These are phyloP conservation scores for Marsdenia floribunda DNA, from an alignment of 257 asterid species.

Conservation along the genomic window DNA sequence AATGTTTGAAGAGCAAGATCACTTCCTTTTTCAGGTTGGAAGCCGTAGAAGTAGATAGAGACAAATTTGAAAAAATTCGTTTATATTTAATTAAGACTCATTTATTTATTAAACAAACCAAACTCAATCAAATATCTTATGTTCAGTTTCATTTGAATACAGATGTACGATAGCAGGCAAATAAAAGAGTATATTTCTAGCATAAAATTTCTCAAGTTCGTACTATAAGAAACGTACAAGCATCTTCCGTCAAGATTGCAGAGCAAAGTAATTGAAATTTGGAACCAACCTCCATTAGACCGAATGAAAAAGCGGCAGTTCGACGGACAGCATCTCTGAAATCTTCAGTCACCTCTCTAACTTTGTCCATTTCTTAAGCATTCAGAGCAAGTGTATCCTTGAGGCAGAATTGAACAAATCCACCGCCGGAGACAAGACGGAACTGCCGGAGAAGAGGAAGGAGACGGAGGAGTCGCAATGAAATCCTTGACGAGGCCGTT, in stretches of 20 bases:
- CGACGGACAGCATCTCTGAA: constrained; percentile 78
- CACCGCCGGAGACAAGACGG: not conserved
- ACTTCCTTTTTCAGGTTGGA: too few relatives aligned
- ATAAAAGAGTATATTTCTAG: too few relatives aligned
- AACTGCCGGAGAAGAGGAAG: not conserved
- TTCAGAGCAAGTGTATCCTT: not conserved
- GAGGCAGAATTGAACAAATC: not conserved
- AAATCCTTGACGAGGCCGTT: too few relatives aligned
- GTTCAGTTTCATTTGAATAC: too few relatives aligned
- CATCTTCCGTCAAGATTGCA: not conserved
- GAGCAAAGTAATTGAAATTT: not conserved
- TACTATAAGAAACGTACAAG: too few relatives aligned
- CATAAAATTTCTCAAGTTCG: too few relatives aligned
- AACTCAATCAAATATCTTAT: too few relatives aligned
- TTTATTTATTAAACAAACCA: too few relatives aligned
- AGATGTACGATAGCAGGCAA: too few relatives aligned
- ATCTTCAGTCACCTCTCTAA: constrained; percentile 88
- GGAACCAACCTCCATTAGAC: constrained; percentile 56
- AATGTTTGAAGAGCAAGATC: not conserved
- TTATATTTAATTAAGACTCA: too few relatives aligned
- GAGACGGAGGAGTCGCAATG: not conserved
- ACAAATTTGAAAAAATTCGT: too few relatives aligned
- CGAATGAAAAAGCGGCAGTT: constrained; percentile 62
- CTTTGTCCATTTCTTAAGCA: constrained; percentile 50
- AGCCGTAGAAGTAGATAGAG: too few relatives aligned